Percentiles rank a stretch among this genome's conserved stretches.
phyloP scores from a whole-genome alignment of 1,284 basidiomycete genomes.

The Schizophyllum amplum region DNA sequence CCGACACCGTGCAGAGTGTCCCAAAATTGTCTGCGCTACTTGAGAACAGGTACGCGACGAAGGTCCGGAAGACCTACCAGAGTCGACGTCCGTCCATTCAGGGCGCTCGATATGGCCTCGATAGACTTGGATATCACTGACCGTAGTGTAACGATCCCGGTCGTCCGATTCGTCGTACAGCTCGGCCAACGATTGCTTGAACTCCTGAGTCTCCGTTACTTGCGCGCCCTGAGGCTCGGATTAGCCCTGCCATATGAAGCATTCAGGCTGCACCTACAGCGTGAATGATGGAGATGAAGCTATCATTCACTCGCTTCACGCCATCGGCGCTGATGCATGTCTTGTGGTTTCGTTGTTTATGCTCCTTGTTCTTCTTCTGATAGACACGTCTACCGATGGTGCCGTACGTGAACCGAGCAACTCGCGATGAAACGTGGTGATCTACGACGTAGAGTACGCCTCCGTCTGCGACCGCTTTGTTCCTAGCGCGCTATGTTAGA shows the following conservation, averaged over 20 bases:
- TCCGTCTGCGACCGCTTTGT: conserved; percentile 50
- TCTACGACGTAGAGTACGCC: conserved; percentile 45
- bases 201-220: background rate
- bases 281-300: background rate
- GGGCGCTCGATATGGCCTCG: background rate
- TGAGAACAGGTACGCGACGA: too few relatives aligned
- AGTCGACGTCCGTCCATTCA: background rate
- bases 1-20: background rate
- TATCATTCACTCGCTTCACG: background rate
- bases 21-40: background rate
- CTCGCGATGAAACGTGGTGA: conserved; percentile 36
- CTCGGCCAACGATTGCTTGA: background rate
- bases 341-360: background rate
- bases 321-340: background rate
- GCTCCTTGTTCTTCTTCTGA: background rate
- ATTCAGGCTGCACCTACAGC: background rate
- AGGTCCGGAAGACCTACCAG: too few relatives aligned
- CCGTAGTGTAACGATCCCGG: background rate
- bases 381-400: conserved; percentile 9
- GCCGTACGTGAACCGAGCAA: conserved; percentile 39
- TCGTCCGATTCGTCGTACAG: background rate
- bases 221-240: background rate
- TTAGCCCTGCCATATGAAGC: too few relatives aligned
- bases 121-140: background rate
- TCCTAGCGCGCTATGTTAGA: conserved; percentile 23